phyloP scores from a whole-genome alignment of 2,329 filamentous ascomycete genomes.

The Stachybotrys chartarum region DNA sequence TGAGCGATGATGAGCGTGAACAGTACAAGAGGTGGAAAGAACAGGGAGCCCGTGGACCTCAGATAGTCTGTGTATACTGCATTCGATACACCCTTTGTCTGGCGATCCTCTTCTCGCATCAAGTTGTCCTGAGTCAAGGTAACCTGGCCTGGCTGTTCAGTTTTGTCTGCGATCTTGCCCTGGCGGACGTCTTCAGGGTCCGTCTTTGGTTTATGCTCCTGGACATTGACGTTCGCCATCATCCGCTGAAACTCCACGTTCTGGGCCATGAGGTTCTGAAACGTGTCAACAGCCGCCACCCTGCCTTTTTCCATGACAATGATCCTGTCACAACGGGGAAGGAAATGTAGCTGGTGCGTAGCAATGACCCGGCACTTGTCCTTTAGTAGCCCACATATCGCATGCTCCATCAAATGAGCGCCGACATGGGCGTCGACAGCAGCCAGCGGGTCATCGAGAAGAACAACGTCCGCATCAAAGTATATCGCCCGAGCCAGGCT shows the following conservation, averaged over 20 bases:
- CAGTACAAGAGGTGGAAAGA: neutral
- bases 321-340: neutral
- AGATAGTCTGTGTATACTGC: neutral
- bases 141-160: neutral
- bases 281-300: neutral
- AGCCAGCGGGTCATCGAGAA: slow-evolving; percentile 37
- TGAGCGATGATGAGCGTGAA: neutral
- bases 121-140: neutral
- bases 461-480: slow-evolving; percentile 32
- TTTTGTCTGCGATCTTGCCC: neutral
- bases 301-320: neutral
- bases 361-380: neutral
- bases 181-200: neutral
- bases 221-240: neutral
- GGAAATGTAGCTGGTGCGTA: neutral
- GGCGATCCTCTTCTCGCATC: neutral
- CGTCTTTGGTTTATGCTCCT: neutral
- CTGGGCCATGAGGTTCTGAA: neutral
- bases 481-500: slow-evolving; percentile 39
- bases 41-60: neutral
- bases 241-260: neutral
- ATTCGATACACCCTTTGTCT: neutral
- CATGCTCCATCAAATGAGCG: neutral
- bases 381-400: neutral
- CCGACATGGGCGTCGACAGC: slow-evolving; percentile 8